Evolutionary conservation across 2,329 filamentous ascomycete genomes (phyloP), one percentile per base, ranked within the genome.

Genomic region (Aspergillus sp.): DNA sequence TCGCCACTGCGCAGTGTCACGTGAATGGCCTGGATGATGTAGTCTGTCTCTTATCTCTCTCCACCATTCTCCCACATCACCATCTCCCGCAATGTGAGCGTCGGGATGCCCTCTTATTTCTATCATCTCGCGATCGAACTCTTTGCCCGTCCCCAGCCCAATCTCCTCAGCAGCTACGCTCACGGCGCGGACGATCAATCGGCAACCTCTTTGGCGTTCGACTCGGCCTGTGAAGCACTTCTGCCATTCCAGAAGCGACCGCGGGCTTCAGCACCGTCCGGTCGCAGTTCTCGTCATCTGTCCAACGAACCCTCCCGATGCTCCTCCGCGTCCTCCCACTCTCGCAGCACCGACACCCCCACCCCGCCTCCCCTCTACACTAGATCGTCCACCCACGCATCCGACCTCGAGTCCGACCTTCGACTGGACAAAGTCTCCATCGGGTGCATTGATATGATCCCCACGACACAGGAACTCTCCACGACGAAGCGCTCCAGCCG

Each of bases 381-480:
- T 6, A 54, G 43, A 34, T 61, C 57, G 29, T 46, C 57, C 13
- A 59, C 53, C 19, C 55, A 40, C 54, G 46, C 60, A 36, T 44
- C 53, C 41, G 43, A 54, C 38, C 53, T 67, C 25, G 50, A 65
- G 41, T 54, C 72, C 50, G 93, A 97, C 71, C 93, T 89, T 87
- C 81, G 94, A 49, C 91, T 95, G 69, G 89, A 88, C 42, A 79
- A 78, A n/a, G 81, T 97, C 48, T 83, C 81, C 49, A 84, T 97
- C 40, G 86, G 93, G 70, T 89, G 89, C 64, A 85, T 96, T 70
- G 88, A 96, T 70, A 86, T 92, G 79, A 76, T 78, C 44, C 58
- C 67, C 3, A 64, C 63, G 53, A 62, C 58, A 9, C 58, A 60
- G 25, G 65, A 64, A 49, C 63, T 61, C 54, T 53, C 58, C 54